Base-by-base conservation (phyloP, 2,329 filamentous ascomycete genomes). In the Ascochyta koolunga region DNA sequence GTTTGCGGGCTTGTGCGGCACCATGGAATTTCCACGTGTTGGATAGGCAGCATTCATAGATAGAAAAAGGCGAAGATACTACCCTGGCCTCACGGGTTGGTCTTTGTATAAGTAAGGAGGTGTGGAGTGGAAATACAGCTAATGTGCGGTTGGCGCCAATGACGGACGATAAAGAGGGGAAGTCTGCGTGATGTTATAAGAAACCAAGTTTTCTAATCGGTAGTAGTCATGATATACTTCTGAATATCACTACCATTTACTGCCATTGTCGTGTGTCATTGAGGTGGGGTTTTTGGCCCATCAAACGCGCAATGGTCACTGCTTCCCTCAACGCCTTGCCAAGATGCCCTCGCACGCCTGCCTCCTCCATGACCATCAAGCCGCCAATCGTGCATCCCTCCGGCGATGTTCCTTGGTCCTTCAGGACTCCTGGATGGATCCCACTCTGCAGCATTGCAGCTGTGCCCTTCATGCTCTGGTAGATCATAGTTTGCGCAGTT, bases 311-410 rank as follows among this genome's bases (percentile, higher is more conserved):
- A 54, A 80, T 68, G 5, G 78, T 80, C 0, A 80, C 78, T 10
- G 79, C 77, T 56, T 81, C 79, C n/a, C 80, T 67, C 13, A 82
- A 64, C 1, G 78, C 78, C 54, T 58, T 64, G 2, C 68, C 69
- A 21, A 72, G 32, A 31, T 56, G 54, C 0, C 65, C 70, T 22
- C 70, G 62, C 1, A 71, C 62, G 11, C 66, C 68, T 19, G 50
- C 61, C 41, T 72, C 70, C 52, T 72, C 70, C 50, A 72, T 29
- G 9, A 71, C 67, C 69, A 72, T 72, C 13, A 72, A 22, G 5
- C 70, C 70, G 0, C 62, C 70, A 58, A 72, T 72, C 31, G 70
- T 72, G 43, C 70, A 72, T 0, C 70, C 70, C 48, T 70, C 70
- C 0, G 68, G 61, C 21, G 61, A 66, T 16, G 68, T 71, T 5